Conservation (phyloP, 2,329 filamentous ascomycete genomes). For the Daldinia eschscholtzii region DNA sequence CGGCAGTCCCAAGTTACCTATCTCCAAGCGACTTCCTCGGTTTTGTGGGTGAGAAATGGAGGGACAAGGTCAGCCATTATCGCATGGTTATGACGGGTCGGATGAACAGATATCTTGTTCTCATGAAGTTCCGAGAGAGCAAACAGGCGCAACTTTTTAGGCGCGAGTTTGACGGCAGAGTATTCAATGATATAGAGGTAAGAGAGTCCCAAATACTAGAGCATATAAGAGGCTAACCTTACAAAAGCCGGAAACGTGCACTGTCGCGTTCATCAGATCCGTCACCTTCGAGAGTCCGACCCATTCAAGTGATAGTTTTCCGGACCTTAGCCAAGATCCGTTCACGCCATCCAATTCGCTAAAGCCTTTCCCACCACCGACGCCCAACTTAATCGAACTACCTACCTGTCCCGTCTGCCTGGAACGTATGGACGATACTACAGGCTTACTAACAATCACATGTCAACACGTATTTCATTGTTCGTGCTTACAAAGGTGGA, state of each 20-base stretch:
- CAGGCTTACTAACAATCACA: conserved; percentile 92
- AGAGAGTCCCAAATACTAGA: conserved; percentile 49
- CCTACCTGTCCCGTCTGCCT: conserved; percentile 97
- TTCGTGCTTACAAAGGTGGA: conserved; percentile 95
- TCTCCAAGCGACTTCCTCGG: conserved; percentile 90
- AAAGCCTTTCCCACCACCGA: conserved; percentile 74
- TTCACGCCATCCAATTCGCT: conserved; percentile 68
- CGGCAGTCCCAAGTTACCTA: conserved; percentile 94
- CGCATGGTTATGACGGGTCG: conserved; percentile 91
- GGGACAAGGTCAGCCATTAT: conserved; percentile 90
- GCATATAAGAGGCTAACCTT: conserved; percentile 40
- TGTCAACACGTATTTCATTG: conserved; percentile 99
- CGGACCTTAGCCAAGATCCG: conserved; percentile 72
- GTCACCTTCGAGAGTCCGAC: conserved; percentile 83
- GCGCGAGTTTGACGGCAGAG: conserved; percentile 88
- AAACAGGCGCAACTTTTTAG: conserved; percentile 83
- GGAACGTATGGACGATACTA: conserved; percentile 98
- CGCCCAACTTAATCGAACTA: conserved; percentile 87
- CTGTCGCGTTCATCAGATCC: conserved; percentile 93
- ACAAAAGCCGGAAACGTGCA: conserved; percentile 85
- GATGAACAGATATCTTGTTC: conserved; percentile 92
- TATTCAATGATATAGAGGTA: conserved; percentile 93
- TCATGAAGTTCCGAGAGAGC: conserved; percentile 90
- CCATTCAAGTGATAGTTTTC: conserved; percentile 63
- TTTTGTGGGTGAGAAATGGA: conserved; percentile 89